Base-by-base conservation (phyloP, 225 moss, liverwort and hornwort species). In the Anthoceros angustus region DNA sequence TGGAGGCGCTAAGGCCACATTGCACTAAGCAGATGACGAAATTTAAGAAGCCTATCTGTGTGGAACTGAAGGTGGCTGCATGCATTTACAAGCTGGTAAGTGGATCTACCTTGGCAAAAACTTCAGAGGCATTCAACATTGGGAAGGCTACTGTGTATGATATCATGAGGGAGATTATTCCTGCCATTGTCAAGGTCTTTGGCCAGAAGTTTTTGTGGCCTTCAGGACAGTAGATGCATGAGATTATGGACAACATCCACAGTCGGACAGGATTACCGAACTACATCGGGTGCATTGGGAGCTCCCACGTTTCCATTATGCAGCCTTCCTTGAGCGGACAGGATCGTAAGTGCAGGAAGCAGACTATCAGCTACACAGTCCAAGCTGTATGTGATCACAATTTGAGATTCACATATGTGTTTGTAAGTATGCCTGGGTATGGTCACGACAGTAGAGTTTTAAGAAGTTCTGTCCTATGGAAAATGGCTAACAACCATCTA, bases 81-180 rank as follows among this genome's bases (percentile, higher is more conserved):
- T 74, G 74, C 65, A 62, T 70, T 2, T 74, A 64, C 68, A 74
- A 66, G 43, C 48, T 74, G 21, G 65, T 70, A 40, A 74, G 26
- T 25, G 72, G 62, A 32, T 74, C 69, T 63, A 18, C 67, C 10
- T 72, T 62, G n/a, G 67, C 62, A 8, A 67, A 63, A 41, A 67
- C 67, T 67, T 67, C 67, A 63, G 48, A 39, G 42, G 69, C 65
- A 63, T 74, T 74, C 66, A 62, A 62, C 18, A 74, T 74, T 42
- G 66, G 66, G 55, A 74, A 66, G 62, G 66, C 43, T 40, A 74
- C 73, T 25, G 26, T 70, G 7, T 69, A 74, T 42, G 66, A 46
- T 43, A 69, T 74, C 61, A 61, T 70, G 62, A 69, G 74, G 55
- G 39, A 69, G 43, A 62, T 73, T 55, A 70, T 63, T 2, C 69